Percentiles rank a stretch among this genome's conserved stretches.
These are phyloP conservation scores for Myxozyma neotropica DNA, from an alignment of 805 yeast species.

Conservation along the genomic window DNA sequence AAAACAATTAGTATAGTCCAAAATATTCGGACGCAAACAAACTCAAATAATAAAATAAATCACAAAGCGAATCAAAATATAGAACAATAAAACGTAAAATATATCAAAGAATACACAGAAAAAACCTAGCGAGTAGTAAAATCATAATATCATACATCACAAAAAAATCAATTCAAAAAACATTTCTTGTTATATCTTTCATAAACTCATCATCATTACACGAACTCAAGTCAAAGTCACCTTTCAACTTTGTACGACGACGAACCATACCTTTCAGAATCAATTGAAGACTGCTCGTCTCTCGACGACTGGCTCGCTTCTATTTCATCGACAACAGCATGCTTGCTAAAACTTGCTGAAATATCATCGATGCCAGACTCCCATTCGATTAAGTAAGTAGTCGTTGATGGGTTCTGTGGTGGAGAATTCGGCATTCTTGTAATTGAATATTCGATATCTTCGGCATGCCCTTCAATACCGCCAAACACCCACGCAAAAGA, in stretches of 20 bases:
- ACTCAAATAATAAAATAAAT: too few species aligned
- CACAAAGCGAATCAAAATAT: too few species aligned
- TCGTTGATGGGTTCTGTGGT: neutral
- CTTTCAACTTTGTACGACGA: neutral
- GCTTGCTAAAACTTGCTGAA: slow-evolving; percentile 12
- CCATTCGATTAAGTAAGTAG: slow-evolving; percentile 18
- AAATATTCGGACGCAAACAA: too few species aligned
- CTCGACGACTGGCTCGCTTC: neutral
- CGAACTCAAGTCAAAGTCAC: neutral
- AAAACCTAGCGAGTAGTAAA: too few species aligned
- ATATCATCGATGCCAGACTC: slow-evolving; percentile 10
- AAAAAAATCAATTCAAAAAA: neutral
- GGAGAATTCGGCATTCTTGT: neutral
- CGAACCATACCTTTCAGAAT: neutral
- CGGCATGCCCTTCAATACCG: slow-evolving; percentile 19
- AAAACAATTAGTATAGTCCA: too few species aligned
- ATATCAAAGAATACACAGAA: too few species aligned
- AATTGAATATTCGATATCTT: slow-evolving; percentile 17
- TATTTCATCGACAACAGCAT: neutral
- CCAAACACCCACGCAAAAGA: slow-evolving; percentile 29
- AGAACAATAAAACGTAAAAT: too few species aligned
- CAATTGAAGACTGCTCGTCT: neutral
- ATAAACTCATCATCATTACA: too few species aligned
- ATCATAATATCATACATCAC: neutral
- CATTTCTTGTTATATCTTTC: too few species aligned